Conservation (phyloP, 2,329 filamentous ascomycete species). For the Pleurostoma richardsiae region DNA sequence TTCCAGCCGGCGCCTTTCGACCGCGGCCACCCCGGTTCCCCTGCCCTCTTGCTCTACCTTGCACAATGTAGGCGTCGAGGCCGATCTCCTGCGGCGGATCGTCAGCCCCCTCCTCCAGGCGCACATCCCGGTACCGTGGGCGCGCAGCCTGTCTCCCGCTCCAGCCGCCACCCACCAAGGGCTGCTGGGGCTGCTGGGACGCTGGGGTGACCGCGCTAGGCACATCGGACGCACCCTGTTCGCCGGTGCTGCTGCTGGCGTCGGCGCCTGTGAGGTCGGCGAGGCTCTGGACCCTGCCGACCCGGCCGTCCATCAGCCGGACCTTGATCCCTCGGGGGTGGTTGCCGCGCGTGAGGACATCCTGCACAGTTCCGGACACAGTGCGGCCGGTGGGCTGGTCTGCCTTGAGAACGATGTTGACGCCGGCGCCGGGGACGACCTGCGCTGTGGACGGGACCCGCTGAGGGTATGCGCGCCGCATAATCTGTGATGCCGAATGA, state of each 20-base stretch:
- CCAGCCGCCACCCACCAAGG: constrained; percentile 1
- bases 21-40: constrained; percentile 11
- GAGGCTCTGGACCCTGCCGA: constrained; percentile 69
- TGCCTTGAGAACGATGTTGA: constrained; percentile 70
- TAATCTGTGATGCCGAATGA: too few relatives aligned
- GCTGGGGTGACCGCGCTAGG: constrained; percentile 1
- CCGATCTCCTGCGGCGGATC: constrained; percentile 37
- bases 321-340: constrained; percentile 79
- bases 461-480: too few relatives aligned
- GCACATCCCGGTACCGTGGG: not conserved
- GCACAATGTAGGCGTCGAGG: constrained; percentile 45
- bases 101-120: not conserved
- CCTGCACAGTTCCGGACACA: constrained; percentile 60
- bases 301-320: constrained; percentile 62
- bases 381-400: constrained; percentile 72
- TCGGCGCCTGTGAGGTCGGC: constrained; percentile 14
- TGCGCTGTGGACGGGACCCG: constrained; percentile 40
- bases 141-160: not conserved
- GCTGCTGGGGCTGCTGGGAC: not conserved
- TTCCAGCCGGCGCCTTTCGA: constrained; percentile 12
- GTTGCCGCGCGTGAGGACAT: constrained; percentile 67
- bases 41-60: constrained; percentile 19
- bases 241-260: not conserved
- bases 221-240: not conserved
- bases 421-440: constrained; percentile 56